Percentiles rank a stretch among this genome's conserved stretches.
Evolutionary conservation across 139 green algal genomes (phyloP).

Genomic region (Picochlorum sp.): DNA sequence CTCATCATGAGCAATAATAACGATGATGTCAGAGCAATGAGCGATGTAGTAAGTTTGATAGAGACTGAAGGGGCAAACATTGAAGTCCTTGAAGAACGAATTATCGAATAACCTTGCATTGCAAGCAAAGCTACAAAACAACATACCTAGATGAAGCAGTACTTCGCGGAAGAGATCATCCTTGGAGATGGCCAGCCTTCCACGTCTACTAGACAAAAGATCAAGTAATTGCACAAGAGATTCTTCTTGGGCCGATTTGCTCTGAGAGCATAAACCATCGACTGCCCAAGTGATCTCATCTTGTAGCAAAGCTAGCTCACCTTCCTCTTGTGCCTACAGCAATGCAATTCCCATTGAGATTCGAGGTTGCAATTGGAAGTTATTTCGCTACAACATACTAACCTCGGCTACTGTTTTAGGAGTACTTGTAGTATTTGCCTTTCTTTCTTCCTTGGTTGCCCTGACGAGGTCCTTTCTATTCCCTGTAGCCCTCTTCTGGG

Average conservation of each 20-base stretch:
- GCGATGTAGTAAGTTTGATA: too few relatives aligned
- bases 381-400: background rate
- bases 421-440: too few relatives aligned
- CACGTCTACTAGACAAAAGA: conserved; percentile 4
- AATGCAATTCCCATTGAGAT: conserved; percentile 62
- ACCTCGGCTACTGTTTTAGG: too few relatives aligned
- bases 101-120: too few relatives aligned
- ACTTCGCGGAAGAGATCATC: background rate
- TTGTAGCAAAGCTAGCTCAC: conserved; percentile 6
- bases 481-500: too few relatives aligned
- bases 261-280: conserved; percentile 8
- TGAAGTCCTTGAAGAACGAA: too few relatives aligned
- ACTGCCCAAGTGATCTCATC: conserved; percentile 17
- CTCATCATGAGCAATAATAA: too few relatives aligned
- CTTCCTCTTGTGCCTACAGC: conserved; percentile 21
- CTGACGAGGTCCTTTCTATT: too few relatives aligned
- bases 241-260: background rate
- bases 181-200: conserved; percentile 6
- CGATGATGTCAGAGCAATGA: too few relatives aligned
- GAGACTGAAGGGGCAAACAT: too few relatives aligned
- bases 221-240: conserved; percentile 9
- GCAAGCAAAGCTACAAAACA: too few relatives aligned
- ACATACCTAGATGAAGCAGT: conserved; percentile 1
- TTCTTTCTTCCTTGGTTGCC: too few relatives aligned
- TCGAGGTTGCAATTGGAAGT: background rate